Base-by-base conservation (phyloP, 345 rosid species). In the Acer negundo region DNA sequence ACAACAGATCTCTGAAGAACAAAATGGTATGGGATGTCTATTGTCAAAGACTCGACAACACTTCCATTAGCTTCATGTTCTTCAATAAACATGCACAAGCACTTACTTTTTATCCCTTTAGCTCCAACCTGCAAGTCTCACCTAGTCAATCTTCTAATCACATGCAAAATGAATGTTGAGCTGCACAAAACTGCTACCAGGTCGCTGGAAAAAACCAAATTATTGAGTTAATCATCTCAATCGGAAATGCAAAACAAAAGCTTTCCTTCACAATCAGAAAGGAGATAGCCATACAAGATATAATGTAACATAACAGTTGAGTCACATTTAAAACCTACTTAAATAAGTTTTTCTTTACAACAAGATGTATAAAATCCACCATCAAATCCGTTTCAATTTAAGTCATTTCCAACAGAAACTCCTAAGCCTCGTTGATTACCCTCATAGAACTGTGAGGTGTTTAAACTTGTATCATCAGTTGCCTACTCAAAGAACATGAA, bases 171-270 rank as follows among this genome's bases (percentile, higher is more conserved):
- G 24, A 16, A 24, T 17, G 26, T 23, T 38, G 8, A 17, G 59
- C 76, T 62, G 69, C 70, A 63, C n/a, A 62, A 46, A 62, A 74
- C 23, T 62, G 77, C 44, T 19, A 74, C 24, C 44, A 24, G 24
- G 31, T 62, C 31, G 17, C 65, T 28, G 20, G 20, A 22, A 38
- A 38, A 70, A 72, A 38, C n/a, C n/a, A 11, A 59, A 38, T 72
- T 35, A 10, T 59, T 20, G 1, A 26, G 8, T 16, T 53, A 53
- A 53, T 24, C 59, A 69, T 13, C 28, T 38, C 59, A 69, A 35
- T 31, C 56, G 22, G 19, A 44, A 20, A 0, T 23, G 72, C 20
- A 69, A 23, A 46, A 69, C 6, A 20, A 23, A 69, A 2, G 40
- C 56, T 2, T 46, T 46, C 15, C 53, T 69, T 49, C 5, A 13